Base-by-base conservation (phyloP, 2,329 filamentous ascomycete genomes). In the Cladosporium sp. region DNA sequence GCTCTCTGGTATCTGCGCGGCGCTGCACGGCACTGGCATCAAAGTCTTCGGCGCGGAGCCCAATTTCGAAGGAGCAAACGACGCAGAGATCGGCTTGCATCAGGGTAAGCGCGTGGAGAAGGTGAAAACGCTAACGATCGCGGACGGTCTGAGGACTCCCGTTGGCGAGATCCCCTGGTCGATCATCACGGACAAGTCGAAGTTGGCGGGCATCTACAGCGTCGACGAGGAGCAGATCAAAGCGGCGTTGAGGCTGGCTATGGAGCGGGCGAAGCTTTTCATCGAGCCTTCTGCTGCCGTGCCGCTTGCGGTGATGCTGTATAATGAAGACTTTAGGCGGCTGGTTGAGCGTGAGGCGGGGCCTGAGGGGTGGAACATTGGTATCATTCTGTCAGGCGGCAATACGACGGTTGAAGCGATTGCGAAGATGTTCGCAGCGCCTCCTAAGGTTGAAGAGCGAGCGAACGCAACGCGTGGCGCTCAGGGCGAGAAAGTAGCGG, bases 261-360 rank as follows among this genome's bases (percentile, higher is more conserved):
- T 90, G 53, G 91, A 95, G 78, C 74, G 90, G 53, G 82, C 93
- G 77, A 95, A 95, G 80, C 73, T 95, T 37, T 82, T 95, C 16
- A 82, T 95, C 8, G 91, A 96, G 76, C 91, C 91, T 19, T 90
- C 85, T 69, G 82, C 86, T 0, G 89, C 84, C 4, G 90, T 95
- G 11, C 81, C 83, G 1, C 68, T 96, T 52, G 91, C 91, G 0
- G 86, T 87, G 7, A 84, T 83, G 48, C 72, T 96, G 59, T 95
- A 81, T 58, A 85, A 95, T 66, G 87, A 93, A 70, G 87, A 89
- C 4, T 95, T 95, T 57, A 74, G 88, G 53, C 66, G 63, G 7
- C 69, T 85, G 68, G 85, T 89, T 7, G 82, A 87, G 72, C 69
- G 63, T 54, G 87, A 90, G 69, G 86, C 75, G 0, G 86, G 86